phyloP scores from a whole-genome alignment of 495 filamentous ascomycete species.

The Lophium mytilinum region DNA sequence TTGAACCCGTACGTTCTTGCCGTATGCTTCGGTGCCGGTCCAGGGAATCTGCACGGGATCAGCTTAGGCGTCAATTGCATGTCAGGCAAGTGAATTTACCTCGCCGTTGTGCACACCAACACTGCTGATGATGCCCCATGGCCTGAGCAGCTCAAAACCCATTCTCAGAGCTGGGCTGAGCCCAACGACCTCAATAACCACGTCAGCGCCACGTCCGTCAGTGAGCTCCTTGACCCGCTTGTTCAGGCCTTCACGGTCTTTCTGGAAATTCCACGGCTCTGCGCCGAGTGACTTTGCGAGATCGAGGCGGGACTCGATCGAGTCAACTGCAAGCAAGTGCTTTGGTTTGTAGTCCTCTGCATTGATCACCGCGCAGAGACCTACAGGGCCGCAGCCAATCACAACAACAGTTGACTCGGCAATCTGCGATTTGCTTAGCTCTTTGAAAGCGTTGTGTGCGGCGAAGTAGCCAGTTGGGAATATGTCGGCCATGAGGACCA shows the following conservation, averaged over 20 bases:
- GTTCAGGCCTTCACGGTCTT: constrained; percentile 58
- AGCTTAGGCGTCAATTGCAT: background rate
- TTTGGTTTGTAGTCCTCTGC: constrained; percentile 73
- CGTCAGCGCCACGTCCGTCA: constrained; percentile 79
- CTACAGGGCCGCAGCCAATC: constrained; percentile 71
- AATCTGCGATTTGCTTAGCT: constrained; percentile 53
- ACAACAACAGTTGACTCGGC: constrained; percentile 66
- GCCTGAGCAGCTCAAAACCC: constrained; percentile 76
- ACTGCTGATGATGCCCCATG: constrained; percentile 79
- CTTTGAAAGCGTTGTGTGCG: constrained; percentile 70
- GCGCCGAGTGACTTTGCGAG: constrained; percentile 72
- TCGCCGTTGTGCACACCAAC: constrained; percentile 91
- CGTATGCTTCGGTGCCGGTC: constrained; percentile 72
- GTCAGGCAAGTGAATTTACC: constrained; percentile 38
- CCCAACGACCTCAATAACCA: constrained; percentile 87
- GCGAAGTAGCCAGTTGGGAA: constrained; percentile 84
- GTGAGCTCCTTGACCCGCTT: constrained; percentile 68
- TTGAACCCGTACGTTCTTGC: constrained; percentile 83
- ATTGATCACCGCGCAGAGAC: constrained; percentile 79
- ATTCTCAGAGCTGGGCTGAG: constrained; percentile 73
- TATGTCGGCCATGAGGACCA: constrained; percentile 89
- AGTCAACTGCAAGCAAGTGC: constrained; percentile 79
- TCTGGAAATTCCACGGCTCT: constrained; percentile 75
- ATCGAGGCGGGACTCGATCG: constrained; percentile 67
- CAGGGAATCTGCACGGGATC: constrained; percentile 61